Percentiles rank a stretch among this genome's conserved stretches.
These are phyloP conservation scores for Candida glucosophila DNA, from an alignment of 1,139 yeast genomes.

Conservation along the genomic window DNA sequence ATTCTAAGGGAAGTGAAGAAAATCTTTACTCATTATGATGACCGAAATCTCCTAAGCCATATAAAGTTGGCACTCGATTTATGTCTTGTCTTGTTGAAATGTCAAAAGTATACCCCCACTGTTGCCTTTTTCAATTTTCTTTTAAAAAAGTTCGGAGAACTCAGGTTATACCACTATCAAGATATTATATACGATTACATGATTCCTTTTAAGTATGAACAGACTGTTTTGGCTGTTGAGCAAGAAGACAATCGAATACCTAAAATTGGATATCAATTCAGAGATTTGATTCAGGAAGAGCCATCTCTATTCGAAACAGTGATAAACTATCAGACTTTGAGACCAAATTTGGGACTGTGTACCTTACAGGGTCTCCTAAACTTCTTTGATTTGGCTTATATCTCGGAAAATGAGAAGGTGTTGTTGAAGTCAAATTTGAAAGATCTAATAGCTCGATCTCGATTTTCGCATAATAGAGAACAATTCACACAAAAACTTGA, in stretches of 20 bases:
- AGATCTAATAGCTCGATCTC: slow-evolving; percentile 21
- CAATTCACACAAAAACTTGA: no score
- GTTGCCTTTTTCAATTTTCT: slow-evolving; percentile 15
- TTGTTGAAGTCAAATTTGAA: slow-evolving; percentile 13
- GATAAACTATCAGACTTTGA: slow-evolving; percentile 16
- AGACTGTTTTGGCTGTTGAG: slow-evolving; percentile 13
- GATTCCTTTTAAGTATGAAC: slow-evolving; percentile 14
- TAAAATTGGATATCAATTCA: slow-evolving; percentile 13
- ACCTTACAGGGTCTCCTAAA: slow-evolving; percentile 20
- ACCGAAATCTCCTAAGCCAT: slow-evolving; percentile 10
- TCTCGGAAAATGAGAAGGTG: slow-evolving; percentile 16
- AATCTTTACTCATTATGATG: slow-evolving; percentile 11
- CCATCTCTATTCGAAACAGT: slow-evolving; percentile 22
- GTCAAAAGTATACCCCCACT: slow-evolving; percentile 16
- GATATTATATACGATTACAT: slow-evolving; percentile 18
- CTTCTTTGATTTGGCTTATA: slow-evolving; percentile 21
- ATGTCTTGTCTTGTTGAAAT: slow-evolving; percentile 10
- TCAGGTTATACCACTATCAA: slow-evolving; percentile 17
- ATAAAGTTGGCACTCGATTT: slow-evolving; percentile 14
- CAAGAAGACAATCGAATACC: slow-evolving; percentile 6
- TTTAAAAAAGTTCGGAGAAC: slow-evolving; percentile 17
- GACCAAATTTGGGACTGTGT: slow-evolving; percentile 12
- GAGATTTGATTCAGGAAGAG: slow-evolving; percentile 13
- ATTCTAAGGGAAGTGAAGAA: slow-evolving; percentile 11
- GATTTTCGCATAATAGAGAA: slow-evolving; percentile 17